Evolutionary conservation across 768 basidiomycete species (phyloP), one percentile per base, ranked within the genome.

Genomic region (Kwoniella shandongensis): DNA sequence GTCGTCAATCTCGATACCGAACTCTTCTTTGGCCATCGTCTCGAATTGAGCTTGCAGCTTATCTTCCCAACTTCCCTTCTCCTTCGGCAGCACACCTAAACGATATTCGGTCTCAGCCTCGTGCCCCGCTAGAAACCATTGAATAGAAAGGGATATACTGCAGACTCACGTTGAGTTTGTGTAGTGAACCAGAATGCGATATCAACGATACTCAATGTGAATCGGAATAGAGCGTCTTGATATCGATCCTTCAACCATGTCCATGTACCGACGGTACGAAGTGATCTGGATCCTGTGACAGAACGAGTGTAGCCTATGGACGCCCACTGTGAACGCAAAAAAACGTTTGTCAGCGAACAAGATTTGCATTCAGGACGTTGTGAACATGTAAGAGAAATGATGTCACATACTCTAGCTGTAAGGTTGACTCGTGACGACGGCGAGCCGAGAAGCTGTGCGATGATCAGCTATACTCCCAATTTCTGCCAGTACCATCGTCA

Each of bases 391-490:
- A 32, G 32, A 13, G 26, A 7, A 44, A 53, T 20, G 64, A 55
- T 0, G 62, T n/a, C n/a, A 89, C 91, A 83, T 85, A 89, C 73
- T 72, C 83, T 83, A 0, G 88, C 91, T 0, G 88, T 89, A 51
- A 93, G 88, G 75, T 90, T 91, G 78, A 96, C 86, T 18, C 91
- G 84, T 70, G 93, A 92, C 0, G 91, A 88, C 0, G 91, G 91
- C 2, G 88, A 88, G 13, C 88, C 88, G 35, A 93, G 83, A 1
- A 82, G 79, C 74, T 91, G 88, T 6, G 7, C n/a, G 23, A 5
- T 40, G 18, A 46, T 45, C 11, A 2, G 8, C 40, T 8, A n/a
- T 18, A 15, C 44, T 35, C 1, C 25, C 3, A 23, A 10, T 23
- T 20, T 22, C 3, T 17, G 17, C 11, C 18, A 12, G 22, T 17